Evolutionary conservation across 2,329 filamentous ascomycete species (phyloP).

Genomic region (Neoascochyta sp.): DNA sequence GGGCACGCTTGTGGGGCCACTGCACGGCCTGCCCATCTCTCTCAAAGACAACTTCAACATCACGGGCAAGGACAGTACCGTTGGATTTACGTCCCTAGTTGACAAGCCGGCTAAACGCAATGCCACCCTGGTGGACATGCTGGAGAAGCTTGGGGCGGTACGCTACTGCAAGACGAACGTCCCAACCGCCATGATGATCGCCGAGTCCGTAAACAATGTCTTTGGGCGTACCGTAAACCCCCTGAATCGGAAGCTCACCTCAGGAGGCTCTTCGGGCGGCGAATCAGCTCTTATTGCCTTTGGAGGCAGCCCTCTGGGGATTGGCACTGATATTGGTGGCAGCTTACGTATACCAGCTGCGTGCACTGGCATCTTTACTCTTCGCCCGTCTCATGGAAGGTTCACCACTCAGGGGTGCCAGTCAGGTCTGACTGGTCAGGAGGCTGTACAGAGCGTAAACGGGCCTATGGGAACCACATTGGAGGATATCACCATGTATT

Average conservation of each 20-base stretch:
- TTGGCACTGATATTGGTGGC: slow-evolving; percentile 62
- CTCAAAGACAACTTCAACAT: slow-evolving; percentile 71
- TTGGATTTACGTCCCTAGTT: slow-evolving; percentile 62
- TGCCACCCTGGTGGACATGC: slow-evolving; percentile 55
- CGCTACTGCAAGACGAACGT: slow-evolving; percentile 70
- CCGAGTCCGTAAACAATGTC: slow-evolving; percentile 63
- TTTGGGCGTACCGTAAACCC: slow-evolving; percentile 63
- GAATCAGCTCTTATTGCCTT: slow-evolving; percentile 62
- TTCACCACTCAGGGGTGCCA: slow-evolving; percentile 55
- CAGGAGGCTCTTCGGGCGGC: slow-evolving; percentile 65
- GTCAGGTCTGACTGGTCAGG: slow-evolving; percentile 62
- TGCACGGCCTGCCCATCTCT: slow-evolving; percentile 64
- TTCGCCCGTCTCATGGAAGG: slow-evolving; percentile 56
- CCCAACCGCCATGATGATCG: slow-evolving; percentile 67
- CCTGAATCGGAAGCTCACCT: slow-evolving; percentile 55
- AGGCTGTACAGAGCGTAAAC: slow-evolving; percentile 61
- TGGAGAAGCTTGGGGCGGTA: slow-evolving; percentile 60
- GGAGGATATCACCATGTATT: slow-evolving; percentile 48
- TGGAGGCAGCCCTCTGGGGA: slow-evolving; percentile 56
- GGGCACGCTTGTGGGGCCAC: slow-evolving; percentile 54
- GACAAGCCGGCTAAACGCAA: slow-evolving; percentile 56
- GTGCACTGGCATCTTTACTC: slow-evolving; percentile 56
- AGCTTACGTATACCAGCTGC: slow-evolving; percentile 56
- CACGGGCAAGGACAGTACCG: slow-evolving; percentile 56
- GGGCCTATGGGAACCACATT: slow-evolving; percentile 59